Conservation (phyloP, 768 basidiomycete species). For the Thelephora aurantiotincta region DNA sequence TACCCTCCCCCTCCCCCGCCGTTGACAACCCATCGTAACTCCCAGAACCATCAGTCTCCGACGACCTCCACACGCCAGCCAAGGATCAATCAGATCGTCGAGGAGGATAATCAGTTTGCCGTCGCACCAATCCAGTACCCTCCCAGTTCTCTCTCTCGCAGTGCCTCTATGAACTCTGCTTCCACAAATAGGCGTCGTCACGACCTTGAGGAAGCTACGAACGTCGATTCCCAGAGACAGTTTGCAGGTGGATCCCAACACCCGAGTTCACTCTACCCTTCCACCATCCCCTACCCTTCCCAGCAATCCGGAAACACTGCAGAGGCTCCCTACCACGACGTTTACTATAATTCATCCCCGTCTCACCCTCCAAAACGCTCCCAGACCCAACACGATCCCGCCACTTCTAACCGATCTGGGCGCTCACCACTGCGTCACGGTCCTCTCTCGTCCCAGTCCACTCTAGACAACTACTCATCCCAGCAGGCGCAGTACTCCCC, state of each 20-base stretch:
- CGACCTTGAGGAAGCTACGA: slow-evolving; percentile 45
- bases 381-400: slow-evolving; percentile 38
- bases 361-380: slow-evolving; percentile 40
- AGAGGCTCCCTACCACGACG: slow-evolving; percentile 38
- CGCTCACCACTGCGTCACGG: slow-evolving; percentile 49
- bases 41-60: slow-evolving; percentile 34
- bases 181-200: slow-evolving; percentile 43
- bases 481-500: slow-evolving; percentile 53
- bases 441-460: slow-evolving; percentile 30
- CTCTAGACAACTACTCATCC: slow-evolving; percentile 61
- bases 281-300: slow-evolving; percentile 40
- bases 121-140: slow-evolving; percentile 34
- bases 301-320: slow-evolving; percentile 23
- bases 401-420: slow-evolving; percentile 28
- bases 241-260: slow-evolving; percentile 11
- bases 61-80: slow-evolving; percentile 35
- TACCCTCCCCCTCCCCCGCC: slow-evolving; percentile 41
- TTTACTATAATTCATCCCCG: slow-evolving; percentile 43
- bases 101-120: slow-evolving; percentile 38
- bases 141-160: slow-evolving; percentile 46
- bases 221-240: slow-evolving; percentile 29
- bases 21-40: slow-evolving; percentile 28
- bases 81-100: slow-evolving; percentile 51
- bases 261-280: slow-evolving; percentile 37
- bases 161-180: slow-evolving; percentile 41